Evolutionary conservation across 805 yeast genomes (phyloP).

Genomic region (Candida sakaeoensis): DNA sequence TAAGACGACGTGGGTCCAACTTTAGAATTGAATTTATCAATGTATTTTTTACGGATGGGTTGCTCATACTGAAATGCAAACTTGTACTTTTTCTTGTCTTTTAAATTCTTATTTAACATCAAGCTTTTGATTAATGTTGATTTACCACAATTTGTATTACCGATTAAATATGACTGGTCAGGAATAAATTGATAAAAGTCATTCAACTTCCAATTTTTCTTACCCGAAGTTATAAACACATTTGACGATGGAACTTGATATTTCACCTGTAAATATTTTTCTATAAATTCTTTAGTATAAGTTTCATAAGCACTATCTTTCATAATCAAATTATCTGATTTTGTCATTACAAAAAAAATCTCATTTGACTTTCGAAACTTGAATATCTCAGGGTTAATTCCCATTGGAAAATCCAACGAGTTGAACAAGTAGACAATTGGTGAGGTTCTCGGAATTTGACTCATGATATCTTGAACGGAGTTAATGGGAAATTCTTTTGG

Average conservation of each 20-base stretch:
- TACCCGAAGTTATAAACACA: slow-evolving; percentile 50
- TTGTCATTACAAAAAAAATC: slow-evolving; percentile 40
- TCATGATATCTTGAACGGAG: slow-evolving; percentile 17
- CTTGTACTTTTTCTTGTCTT: slow-evolving; percentile 8
- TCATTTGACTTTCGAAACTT: slow-evolving; percentile 30
- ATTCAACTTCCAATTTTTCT: slow-evolving; percentile 46
- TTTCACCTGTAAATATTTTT: slow-evolving; percentile 30
- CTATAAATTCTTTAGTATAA: slow-evolving; percentile 27
- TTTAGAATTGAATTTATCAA: slow-evolving; percentile 20
- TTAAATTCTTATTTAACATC: slow-evolving; percentile 17
- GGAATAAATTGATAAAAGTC: slow-evolving; percentile 36
- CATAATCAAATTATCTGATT: slow-evolving; percentile 42
- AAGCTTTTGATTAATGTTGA: slow-evolving; percentile 55
- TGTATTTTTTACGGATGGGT: slow-evolving; percentile 10
- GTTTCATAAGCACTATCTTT: slow-evolving; percentile 22
- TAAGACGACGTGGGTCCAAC: slow-evolving; percentile 46
- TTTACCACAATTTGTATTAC: slow-evolving; percentile 69
- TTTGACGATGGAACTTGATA: slow-evolving; percentile 31
- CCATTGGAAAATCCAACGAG: slow-evolving; percentile 70
- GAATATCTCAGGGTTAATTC: slow-evolving; percentile 38
- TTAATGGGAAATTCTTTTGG: slow-evolving; percentile 31
- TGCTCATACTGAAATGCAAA: slow-evolving; percentile 6
- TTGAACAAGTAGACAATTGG: slow-evolving; percentile 59
- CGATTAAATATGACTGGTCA: slow-evolving; percentile 49
- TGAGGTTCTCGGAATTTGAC: slow-evolving; percentile 40